Evolutionary conservation across 805 yeast genomes (phyloP).

Genomic region (Candida fluviatilis): DNA sequence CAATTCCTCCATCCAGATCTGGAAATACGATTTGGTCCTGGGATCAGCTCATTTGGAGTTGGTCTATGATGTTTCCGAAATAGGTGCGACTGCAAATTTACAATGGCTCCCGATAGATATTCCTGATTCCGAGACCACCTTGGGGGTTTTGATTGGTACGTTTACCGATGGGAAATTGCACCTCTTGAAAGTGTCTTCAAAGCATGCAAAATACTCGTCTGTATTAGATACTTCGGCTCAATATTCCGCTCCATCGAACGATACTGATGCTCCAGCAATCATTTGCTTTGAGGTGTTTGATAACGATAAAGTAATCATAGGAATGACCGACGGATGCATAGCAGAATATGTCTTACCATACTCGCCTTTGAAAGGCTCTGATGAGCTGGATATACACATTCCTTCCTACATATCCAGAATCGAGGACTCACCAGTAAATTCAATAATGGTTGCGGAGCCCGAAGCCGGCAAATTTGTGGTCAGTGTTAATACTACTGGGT

Average conservation of each 20-base stretch:
- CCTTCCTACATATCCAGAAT: constrained; percentile 33
- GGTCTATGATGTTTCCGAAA: constrained; percentile 26
- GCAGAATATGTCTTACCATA: constrained; percentile 51
- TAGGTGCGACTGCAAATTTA: constrained; percentile 44
- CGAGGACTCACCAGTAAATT: constrained; percentile 27
- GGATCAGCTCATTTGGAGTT: constrained; percentile 23
- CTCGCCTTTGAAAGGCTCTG: constrained; percentile 1
- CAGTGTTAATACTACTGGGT: constrained; percentile 28
- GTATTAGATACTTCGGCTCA: constrained; percentile 21
- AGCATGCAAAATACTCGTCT: constrained; percentile 14
- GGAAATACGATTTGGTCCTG: constrained; percentile 28
- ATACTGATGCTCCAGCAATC: constrained; percentile 20
- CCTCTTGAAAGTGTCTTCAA: constrained; percentile 35
- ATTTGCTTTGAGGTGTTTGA: constrained; percentile 48
- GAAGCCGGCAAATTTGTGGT: constrained; percentile 16
- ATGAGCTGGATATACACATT: constrained; percentile 12
- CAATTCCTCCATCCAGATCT: constrained; percentile 43
- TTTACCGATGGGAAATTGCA: constrained; percentile 58
- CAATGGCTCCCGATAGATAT: constrained; percentile 37
- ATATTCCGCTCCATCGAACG: constrained; percentile 11
- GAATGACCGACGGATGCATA: constrained; percentile 54
- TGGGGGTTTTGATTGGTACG: constrained; percentile 48
- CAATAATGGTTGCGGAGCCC: constrained; percentile 24
- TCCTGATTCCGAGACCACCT: constrained; percentile 11
- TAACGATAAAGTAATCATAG: constrained; percentile 45